Conservation (phyloP, 768 basidiomycete species). For the Russula brevipes region DNA sequence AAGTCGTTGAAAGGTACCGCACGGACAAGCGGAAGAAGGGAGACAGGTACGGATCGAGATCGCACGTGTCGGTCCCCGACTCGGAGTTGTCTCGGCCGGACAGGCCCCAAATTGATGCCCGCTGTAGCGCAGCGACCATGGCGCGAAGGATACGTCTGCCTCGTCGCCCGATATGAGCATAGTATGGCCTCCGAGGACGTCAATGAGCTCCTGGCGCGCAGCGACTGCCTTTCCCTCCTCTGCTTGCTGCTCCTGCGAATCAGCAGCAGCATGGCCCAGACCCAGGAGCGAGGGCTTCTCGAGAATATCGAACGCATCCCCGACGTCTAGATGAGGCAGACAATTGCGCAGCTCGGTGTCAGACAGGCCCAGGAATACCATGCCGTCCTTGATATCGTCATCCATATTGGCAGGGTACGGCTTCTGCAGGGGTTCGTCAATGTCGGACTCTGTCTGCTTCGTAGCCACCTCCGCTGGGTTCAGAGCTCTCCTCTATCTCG, state of each 20-base stretch:
- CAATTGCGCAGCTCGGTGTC: slow-evolving; percentile 65
- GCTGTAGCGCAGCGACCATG: slow-evolving; percentile 88
- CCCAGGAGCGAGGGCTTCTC: slow-evolving; percentile 50
- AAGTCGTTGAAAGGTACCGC: neutral
- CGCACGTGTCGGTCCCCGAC: slow-evolving; percentile 69
- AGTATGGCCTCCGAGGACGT: slow-evolving; percentile 74
- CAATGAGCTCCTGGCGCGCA: slow-evolving; percentile 66
- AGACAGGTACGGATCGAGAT: slow-evolving; percentile 61
- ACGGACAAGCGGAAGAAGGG: neutral
- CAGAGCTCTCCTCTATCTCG: slow-evolving; percentile 41
- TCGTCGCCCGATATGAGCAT: slow-evolving; percentile 51
- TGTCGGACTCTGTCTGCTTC: slow-evolving; percentile 27
- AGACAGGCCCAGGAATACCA: slow-evolving; percentile 68
- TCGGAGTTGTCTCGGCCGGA: slow-evolving; percentile 91
- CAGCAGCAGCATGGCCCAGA: slow-evolving; percentile 23
- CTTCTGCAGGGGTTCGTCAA: slow-evolving; percentile 35
- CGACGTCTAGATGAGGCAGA: slow-evolving; percentile 80
- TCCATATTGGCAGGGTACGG: slow-evolving; percentile 49
- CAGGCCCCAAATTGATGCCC: slow-evolving; percentile 77
- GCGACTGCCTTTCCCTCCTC: slow-evolving; percentile 35
- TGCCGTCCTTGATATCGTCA: slow-evolving; percentile 32
- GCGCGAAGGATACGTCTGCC: slow-evolving; percentile 36
- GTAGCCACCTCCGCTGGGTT: slow-evolving; percentile 30
- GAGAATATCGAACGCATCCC: slow-evolving; percentile 68
- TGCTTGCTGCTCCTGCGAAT: slow-evolving; percentile 23